Percentiles rank a stretch among this genome's conserved stretches.
These are phyloP conservation scores for Penium margaritaceum DNA, from an alignment of 139 green algal species.

Conservation along the genomic window DNA sequence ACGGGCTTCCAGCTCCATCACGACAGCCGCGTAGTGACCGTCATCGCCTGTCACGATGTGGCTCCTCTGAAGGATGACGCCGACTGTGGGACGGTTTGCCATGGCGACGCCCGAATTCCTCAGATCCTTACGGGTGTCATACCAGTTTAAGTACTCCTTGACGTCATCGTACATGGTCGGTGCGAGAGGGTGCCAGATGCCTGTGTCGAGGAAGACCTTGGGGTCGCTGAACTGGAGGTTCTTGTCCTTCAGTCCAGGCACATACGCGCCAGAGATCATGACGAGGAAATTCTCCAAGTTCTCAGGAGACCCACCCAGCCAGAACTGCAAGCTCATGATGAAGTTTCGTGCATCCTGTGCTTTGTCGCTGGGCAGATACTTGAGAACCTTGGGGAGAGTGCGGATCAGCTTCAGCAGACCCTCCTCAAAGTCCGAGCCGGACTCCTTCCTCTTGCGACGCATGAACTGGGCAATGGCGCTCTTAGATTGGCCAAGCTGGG, in stretches of 20 bases:
- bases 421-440: slow-evolving; percentile 85
- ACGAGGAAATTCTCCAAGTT: slow-evolving; percentile 98
- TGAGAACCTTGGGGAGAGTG: slow-evolving; percentile 71
- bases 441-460: slow-evolving; percentile 61
- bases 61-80: slow-evolving; percentile 91
- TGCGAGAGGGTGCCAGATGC: slow-evolving; percentile 92
- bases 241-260: slow-evolving; percentile 73
- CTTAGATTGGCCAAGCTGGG: slow-evolving; percentile 89
- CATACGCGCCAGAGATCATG: slow-evolving; percentile 72
- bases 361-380: slow-evolving; percentile 89
- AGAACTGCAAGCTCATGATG: slow-evolving; percentile 95
- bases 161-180: slow-evolving; percentile 85
- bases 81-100: slow-evolving; percentile 67
- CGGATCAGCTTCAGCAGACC: slow-evolving; percentile 93
- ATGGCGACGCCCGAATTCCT: too few relatives aligned
- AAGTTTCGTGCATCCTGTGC: slow-evolving; percentile 83
- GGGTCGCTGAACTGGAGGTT: slow-evolving; percentile 71
- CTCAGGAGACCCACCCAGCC: slow-evolving; percentile 88
- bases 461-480: slow-evolving; percentile 91
- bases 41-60: slow-evolving; percentile 97
- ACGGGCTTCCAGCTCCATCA: slow-evolving; percentile 83
- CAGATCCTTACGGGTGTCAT: slow-evolving; percentile 76
- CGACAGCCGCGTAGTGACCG: slow-evolving; percentile 66
- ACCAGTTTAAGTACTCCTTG: slow-evolving; percentile 99
- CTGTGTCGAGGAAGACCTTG: slow-evolving; percentile 85